Percentiles rank a stretch among this genome's conserved stretches.
phyloP scores from a whole-genome alignment of 345 rosid genomes.

The Zanthoxylum bungeanum region DNA sequence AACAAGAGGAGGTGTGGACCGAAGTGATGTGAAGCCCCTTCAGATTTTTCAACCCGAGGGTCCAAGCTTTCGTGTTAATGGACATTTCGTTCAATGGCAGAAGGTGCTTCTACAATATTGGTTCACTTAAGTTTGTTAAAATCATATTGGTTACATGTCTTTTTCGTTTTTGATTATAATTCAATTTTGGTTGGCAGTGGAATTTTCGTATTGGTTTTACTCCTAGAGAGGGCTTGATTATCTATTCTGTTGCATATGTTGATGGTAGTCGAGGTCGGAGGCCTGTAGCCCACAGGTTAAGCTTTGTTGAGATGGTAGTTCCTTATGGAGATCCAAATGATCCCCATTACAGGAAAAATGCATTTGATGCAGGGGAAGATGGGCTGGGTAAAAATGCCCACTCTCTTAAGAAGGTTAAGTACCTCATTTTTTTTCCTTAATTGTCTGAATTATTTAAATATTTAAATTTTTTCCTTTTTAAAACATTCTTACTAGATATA shows the following conservation, averaged over 20 bases:
- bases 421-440: background rate
- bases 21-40: constrained; percentile 74
- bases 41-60: constrained; percentile 75
- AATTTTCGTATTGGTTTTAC: constrained; percentile 76
- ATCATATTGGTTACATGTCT: background rate
- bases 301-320: constrained; percentile 84
- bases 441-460: background rate
- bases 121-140: background rate
- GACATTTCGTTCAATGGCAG: constrained; percentile 66
- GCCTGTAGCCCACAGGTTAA: constrained; percentile 70
- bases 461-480: background rate
- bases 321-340: constrained; percentile 86
- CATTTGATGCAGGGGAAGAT: constrained; percentile 86
- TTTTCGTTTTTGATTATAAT: background rate
- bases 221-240: constrained; percentile 71
- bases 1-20: constrained; percentile 69
- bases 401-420: constrained; percentile 62
- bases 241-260: constrained; percentile 65
- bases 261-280: constrained; percentile 76
- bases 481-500: background rate
- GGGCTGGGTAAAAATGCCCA: constrained; percentile 83
- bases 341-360: constrained; percentile 75
- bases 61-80: constrained; percentile 67
- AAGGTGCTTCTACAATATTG: constrained; percentile 35
- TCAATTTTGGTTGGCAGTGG: constrained; percentile 50